phyloP scores from a whole-genome alignment of 129 eudicot genomes.

The Chrysanthemum seticuspe region DNA sequence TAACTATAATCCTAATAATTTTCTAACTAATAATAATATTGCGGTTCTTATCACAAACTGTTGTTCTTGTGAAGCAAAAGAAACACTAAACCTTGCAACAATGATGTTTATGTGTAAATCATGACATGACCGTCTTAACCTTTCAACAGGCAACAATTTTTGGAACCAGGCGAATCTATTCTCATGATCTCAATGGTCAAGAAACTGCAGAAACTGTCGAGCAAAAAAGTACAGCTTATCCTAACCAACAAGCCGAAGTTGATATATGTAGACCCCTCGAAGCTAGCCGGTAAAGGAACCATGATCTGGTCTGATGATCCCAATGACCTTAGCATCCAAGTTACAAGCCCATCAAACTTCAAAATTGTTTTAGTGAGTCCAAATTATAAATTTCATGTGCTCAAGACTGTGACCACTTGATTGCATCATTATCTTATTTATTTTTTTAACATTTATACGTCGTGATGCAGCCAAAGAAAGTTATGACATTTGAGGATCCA shows the following conservation, averaged over 20 bases:
- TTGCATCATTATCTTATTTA: neutral
- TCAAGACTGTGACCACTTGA: too few relatives aligned
- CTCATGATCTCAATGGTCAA: conserved; percentile 98
- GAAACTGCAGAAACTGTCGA: conserved; percentile 80
- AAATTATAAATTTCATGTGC: neutral
- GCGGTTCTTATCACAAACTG: too few relatives aligned
- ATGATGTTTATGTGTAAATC: neutral
- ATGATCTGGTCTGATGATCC: conserved; percentile 96
- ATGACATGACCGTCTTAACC: neutral
- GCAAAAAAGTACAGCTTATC: conserved; percentile 95
- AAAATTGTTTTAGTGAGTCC: conserved; percentile 54
- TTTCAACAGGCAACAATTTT: conserved; percentile 72
- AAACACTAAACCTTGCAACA: neutral
- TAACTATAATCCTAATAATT: too few relatives aligned
- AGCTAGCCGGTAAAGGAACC: conserved; percentile 70
- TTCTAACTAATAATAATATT: too few relatives aligned
- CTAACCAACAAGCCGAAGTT: conserved; percentile 91
- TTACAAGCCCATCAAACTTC: conserved; percentile 70
- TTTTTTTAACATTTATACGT: neutral
- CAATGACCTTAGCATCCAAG: conserved; percentile 87
- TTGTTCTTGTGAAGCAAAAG: too few relatives aligned
- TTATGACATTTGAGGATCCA: conserved; percentile 79
- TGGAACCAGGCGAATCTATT: conserved; percentile 93
- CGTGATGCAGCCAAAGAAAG: conserved; percentile 85
- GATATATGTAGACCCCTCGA: conserved; percentile 83